Base-by-base conservation (phyloP, 352 stramenopile species). In the Globisporangium camurandrum region DNA sequence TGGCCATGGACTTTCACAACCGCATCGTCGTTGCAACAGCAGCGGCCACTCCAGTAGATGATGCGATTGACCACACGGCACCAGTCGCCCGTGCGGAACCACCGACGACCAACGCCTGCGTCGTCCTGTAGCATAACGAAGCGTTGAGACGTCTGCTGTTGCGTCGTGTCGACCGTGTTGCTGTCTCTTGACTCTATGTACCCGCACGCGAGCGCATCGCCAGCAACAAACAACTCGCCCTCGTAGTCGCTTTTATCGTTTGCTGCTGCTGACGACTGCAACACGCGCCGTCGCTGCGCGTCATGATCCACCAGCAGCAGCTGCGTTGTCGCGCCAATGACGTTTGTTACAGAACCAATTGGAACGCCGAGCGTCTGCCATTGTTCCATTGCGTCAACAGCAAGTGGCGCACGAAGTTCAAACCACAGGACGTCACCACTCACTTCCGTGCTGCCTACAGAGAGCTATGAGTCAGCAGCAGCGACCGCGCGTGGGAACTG, bases 1-100 rank as follows among this genome's bases (percentile, higher is more conserved):
- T 78, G 68, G 27, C 75, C 75, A 23, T 69, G 58, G 48, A 85
- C 67, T 45, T 87, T 87, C 9, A 87, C 62, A 30, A 65, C 56
- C 31, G 62, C 54, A 49, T 87, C 75, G 2, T 42, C 54, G n/a
- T n/a, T n/a, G n/a, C n/a, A n/a, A n/a, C n/a, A n/a, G n/a, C n/a
- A n/a, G 16, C 75, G 72, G 8, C 72, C 72, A 23, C 57, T 64
- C 19, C 70, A 69, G 43, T 65, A 85, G 3, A 87, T 28, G 27
- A 51, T 43, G 17, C 47, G 54, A 44, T 57, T 48, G 20, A 69
- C 10, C 4, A 71, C 50, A 14, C 49, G 61, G 39, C 70, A 83
- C 33, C 60, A 55, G 52, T 87, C 75, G 4, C 72, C 70, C 44
- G 59, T 87, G 11, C 49, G 42, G 39, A 71, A 75, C 66, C 66